Evolutionary conservation across 2,329 filamentous ascomycete species (phyloP).

Genomic region (Tolypocladium ovalisporum): DNA sequence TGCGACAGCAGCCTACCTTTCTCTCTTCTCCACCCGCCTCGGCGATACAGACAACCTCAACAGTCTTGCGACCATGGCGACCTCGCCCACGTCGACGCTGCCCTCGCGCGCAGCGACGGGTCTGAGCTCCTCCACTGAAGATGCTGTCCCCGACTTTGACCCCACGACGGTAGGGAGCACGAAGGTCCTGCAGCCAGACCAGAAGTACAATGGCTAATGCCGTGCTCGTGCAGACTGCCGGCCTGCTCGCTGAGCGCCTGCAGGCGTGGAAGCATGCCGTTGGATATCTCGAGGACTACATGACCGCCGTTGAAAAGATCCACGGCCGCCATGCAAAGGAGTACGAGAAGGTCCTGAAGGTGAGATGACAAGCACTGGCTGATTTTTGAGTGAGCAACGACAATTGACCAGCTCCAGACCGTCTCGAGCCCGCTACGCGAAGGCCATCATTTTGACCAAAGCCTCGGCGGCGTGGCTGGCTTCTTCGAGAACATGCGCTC

Average conservation of each 20-base stretch:
- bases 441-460: constrained; percentile 87
- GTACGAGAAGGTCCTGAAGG: constrained; percentile 90
- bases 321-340: constrained; percentile 82
- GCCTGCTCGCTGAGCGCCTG: constrained; percentile 74
- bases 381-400: no score
- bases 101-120: constrained; percentile 37
- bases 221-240: constrained; percentile 47
- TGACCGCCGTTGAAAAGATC: constrained; percentile 74
- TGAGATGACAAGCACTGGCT: constrained; percentile 1
- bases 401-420: constrained; percentile 39
- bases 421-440: constrained; percentile 79
- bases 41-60: background rate
- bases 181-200: background rate
- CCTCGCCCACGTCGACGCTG: constrained; percentile 22
- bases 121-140: constrained; percentile 38
- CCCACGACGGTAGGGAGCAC: constrained; percentile 40
- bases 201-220: background rate
- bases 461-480: constrained; percentile 73
- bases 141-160: constrained; percentile 47
- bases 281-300: constrained; percentile 83
- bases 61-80: constrained; percentile 9
- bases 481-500: constrained; percentile 90
- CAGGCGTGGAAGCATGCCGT: constrained; percentile 95
- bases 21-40: background rate
- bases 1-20: background rate